These are phyloP conservation scores for Fusarium sp. DNA, from an alignment of 2,329 filamentous ascomycete species.

Conservation along the genomic window DNA sequence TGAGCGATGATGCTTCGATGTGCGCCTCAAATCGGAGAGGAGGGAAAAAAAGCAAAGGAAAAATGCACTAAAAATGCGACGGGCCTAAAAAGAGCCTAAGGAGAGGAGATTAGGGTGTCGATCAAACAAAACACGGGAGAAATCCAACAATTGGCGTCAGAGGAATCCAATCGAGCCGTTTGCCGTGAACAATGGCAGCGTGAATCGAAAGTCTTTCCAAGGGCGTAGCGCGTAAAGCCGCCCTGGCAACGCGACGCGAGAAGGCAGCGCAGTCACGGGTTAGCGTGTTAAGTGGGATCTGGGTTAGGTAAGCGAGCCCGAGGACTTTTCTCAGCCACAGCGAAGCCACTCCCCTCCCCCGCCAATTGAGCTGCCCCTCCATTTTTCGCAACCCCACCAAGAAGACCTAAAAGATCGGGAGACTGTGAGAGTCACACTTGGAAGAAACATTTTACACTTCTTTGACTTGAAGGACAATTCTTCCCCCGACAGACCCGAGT, in stretches of 20 bases:
- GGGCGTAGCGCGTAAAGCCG: conserved; percentile 40
- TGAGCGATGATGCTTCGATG: conserved; percentile 44
- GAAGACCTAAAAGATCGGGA: conserved; percentile 42
- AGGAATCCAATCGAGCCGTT: conserved; percentile 17
- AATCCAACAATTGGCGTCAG: background rate
- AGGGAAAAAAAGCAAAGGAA: conserved; percentile 27
- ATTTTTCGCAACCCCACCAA: conserved; percentile 41
- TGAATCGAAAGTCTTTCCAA: conserved; percentile 12
- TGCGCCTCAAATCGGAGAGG: conserved; percentile 21
- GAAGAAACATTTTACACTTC: background rate
- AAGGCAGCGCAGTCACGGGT: conserved; percentile 54
- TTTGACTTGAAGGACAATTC: conserved; percentile 12
- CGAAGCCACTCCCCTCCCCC: conserved; percentile 17
- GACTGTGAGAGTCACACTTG: conserved; percentile 26
- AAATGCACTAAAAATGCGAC: conserved; percentile 1
- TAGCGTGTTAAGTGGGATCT: conserved; percentile 35
- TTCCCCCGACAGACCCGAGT: conserved; percentile 22
- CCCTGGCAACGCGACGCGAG: conserved; percentile 54
- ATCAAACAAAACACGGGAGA: background rate
- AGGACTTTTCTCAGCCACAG: conserved; percentile 22
- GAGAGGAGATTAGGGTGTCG: background rate
- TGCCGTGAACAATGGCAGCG: conserved; percentile 22
- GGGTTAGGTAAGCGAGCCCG: background rate
- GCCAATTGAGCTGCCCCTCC: conserved; percentile 42
- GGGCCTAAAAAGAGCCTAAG: background rate